phyloP scores from a whole-genome alignment of 2,329 filamentous ascomycete genomes.

The Gaeumannomyces sp. region DNA sequence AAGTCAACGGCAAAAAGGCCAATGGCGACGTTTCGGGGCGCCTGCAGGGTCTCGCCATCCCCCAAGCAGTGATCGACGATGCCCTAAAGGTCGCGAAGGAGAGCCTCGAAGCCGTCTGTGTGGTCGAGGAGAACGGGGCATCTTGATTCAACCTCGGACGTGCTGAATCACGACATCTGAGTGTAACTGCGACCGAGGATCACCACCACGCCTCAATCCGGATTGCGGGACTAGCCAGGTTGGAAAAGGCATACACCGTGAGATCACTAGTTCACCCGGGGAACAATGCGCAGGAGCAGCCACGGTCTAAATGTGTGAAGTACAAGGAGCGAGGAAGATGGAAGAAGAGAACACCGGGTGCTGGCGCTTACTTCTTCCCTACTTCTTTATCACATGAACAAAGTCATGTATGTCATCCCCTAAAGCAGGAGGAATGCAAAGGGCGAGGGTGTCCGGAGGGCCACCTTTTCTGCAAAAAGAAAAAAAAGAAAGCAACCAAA shows the following conservation, averaged over 20 bases:
- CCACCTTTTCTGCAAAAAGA: too few species aligned
- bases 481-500: too few species aligned
- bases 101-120: slow-evolving; percentile 40
- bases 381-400: too few species aligned
- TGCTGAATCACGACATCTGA: neutral
- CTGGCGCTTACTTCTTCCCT: too few species aligned
- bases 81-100: slow-evolving; percentile 55
- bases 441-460: too few species aligned
- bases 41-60: slow-evolving; percentile 45
- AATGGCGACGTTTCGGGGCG: slow-evolving; percentile 22
- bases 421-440: too few species aligned
- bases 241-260: neutral
- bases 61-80: slow-evolving; percentile 54
- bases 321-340: too few species aligned
- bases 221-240: neutral
- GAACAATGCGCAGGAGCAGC: neutral
- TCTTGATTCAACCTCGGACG: slow-evolving; percentile 9
- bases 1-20: slow-evolving; percentile 25
- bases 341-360: too few species aligned
- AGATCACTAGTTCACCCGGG: neutral
- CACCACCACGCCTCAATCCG: neutral
- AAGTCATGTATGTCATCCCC: too few species aligned
- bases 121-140: slow-evolving; percentile 18
- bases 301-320: too few species aligned
- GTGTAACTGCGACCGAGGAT: neutral